phyloP scores from a whole-genome alignment of 768 basidiomycete species.

The Russula griseocarnosa region DNA sequence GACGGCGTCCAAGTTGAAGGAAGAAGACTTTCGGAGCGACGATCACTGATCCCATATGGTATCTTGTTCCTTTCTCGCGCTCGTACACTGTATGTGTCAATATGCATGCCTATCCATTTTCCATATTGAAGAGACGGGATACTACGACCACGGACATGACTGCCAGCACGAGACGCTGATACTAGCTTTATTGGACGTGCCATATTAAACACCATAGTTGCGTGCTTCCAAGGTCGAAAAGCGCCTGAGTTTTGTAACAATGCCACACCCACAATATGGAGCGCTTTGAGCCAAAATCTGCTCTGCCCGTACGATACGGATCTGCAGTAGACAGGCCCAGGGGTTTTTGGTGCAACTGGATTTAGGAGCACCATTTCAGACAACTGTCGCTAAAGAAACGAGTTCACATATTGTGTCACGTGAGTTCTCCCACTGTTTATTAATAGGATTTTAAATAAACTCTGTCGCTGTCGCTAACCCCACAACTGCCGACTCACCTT shows the following conservation, averaged over 20 bases:
- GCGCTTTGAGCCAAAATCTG: no score
- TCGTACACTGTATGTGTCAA: not conserved
- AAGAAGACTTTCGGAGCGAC: conserved; percentile 9
- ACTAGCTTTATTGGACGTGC: not conserved
- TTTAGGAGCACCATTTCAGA: no score
- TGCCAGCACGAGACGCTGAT: not conserved
- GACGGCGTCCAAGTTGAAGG: conserved; percentile 14
- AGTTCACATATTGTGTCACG: not conserved
- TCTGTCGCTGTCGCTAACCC: not conserved
- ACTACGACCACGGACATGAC: not conserved
- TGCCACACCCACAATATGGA: no score
- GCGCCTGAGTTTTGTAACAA: no score
- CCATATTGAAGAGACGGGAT: not conserved
- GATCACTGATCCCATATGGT: conserved; percentile 6
- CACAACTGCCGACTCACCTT: not conserved
- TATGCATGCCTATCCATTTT: not conserved
- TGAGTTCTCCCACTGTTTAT: not conserved
- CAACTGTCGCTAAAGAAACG: no score
- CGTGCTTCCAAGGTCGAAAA: no score
- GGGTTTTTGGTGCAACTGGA: no score
- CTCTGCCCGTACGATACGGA: no score
- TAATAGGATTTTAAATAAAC: no score
- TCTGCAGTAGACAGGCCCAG: no score
- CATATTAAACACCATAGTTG: no score
- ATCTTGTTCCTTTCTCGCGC: not conserved